A percentile compares a stretch with the other conserved stretches of the same genome.
Conservation (phyloP, 805 yeast species). For the Yarrowia osloensis region DNA sequence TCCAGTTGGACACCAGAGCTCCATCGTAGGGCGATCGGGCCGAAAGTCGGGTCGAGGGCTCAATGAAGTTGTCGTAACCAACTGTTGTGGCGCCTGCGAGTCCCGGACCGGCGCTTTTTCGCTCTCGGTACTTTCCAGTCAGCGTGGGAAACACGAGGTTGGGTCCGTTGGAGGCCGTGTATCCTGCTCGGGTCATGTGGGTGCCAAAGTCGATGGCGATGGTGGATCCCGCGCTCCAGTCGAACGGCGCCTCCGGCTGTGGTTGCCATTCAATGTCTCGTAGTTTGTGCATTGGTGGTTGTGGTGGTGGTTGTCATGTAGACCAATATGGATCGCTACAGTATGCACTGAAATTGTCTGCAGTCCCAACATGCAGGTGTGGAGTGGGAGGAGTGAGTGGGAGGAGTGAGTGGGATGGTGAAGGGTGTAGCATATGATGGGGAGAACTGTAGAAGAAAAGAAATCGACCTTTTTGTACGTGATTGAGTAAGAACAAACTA, state of each 20-base stretch:
- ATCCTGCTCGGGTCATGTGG: slow-evolving; percentile 47
- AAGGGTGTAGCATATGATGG: too few relatives aligned
- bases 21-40: slow-evolving; percentile 87
- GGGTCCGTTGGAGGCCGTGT: slow-evolving; percentile 42
- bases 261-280: slow-evolving; percentile 29
- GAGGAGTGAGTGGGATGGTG: too few relatives aligned
- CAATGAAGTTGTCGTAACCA: slow-evolving; percentile 80
- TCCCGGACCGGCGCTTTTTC: slow-evolving; percentile 53
- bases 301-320: background rate
- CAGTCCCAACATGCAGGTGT: background rate
- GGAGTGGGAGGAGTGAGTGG: too few relatives aligned
- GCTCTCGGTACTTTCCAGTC: slow-evolving; percentile 74
- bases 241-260: slow-evolving; percentile 51
- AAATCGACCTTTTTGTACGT: too few relatives aligned
- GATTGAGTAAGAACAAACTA: too few relatives aligned
- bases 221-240: slow-evolving; percentile 61
- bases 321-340: background rate
- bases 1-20: slow-evolving; percentile 88
- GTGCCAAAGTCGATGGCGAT: slow-evolving; percentile 89
- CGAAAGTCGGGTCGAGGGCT: slow-evolving; percentile 65
- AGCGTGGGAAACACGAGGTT: slow-evolving; percentile 70
- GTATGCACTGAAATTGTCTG: background rate
- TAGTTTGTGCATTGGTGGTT: slow-evolving; percentile 4
- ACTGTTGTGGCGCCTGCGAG: slow-evolving; percentile 61
- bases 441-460: too few relatives aligned